These are phyloP conservation scores for Paspalum notatum DNA, from an alignment of 176 grass and related monocot genomes.

Conservation along the genomic window DNA sequence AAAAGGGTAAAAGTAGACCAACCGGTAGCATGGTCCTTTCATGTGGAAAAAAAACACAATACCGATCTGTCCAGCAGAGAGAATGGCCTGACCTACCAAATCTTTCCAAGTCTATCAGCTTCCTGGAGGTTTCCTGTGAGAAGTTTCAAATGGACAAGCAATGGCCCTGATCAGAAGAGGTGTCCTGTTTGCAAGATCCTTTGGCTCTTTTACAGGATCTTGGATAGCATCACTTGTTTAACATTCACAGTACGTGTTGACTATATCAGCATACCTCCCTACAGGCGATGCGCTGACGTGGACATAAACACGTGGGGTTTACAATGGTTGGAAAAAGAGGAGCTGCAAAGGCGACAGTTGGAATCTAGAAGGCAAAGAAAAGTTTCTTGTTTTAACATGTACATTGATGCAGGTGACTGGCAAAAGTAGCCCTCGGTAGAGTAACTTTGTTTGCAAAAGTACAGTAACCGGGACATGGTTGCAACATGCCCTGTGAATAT, in stretches of 20 bases:
- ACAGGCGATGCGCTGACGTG: background rate
- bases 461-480: background rate
- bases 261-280: background rate
- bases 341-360: background rate
- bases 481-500: background rate
- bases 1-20: slow-evolving; percentile 26
- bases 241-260: slow-evolving; percentile 1
- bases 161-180: background rate
- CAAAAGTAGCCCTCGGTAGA: background rate
- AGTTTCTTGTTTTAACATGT: background rate
- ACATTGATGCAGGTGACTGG: background rate
- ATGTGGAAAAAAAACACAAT: slow-evolving; percentile 31
- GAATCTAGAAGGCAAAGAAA: slow-evolving; percentile 12
- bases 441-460: background rate
- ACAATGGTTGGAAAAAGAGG: slow-evolving; percentile 41
- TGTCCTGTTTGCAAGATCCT: slow-evolving; percentile 10
- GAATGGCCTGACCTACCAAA: background rate
- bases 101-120: slow-evolving; percentile 32
- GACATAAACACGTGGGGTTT: slow-evolving; percentile 32
- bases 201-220: background rate
- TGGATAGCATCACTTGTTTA: slow-evolving; percentile 20
- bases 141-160: background rate
- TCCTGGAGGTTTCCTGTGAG: slow-evolving; percentile 42
- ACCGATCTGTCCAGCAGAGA: background rate
- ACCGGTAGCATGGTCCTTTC: slow-evolving; percentile 40